These are phyloP conservation scores for Cordia subcordata DNA, from an alignment of 257 asterid species.

Conservation along the genomic window DNA sequence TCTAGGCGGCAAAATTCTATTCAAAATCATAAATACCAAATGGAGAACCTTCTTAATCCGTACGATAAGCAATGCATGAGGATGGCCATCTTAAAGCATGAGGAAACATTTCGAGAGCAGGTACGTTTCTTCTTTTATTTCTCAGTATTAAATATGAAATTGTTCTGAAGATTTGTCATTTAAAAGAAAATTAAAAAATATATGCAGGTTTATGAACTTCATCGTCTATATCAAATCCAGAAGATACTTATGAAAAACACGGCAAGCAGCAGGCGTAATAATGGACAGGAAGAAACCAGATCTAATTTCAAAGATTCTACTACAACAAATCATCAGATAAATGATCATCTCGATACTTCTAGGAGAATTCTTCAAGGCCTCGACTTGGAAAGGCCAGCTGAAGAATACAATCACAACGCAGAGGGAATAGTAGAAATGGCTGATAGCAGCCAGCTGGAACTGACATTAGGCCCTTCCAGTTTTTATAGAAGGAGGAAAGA, in stretches of 20 bases:
- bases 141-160: background rate
- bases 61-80: conserved; percentile 78
- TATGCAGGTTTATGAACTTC: conserved; percentile 75
- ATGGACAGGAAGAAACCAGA: conserved; percentile 12
- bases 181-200: too few species aligned
- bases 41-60: conserved; percentile 68
- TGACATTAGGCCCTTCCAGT: conserved; percentile 69
- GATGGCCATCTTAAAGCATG: conserved; percentile 91
- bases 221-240: conserved; percentile 76
- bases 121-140: conserved; percentile 19
- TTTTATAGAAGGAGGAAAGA: conserved; percentile 31
- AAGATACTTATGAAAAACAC: conserved; percentile 65
- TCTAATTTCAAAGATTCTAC: conserved; percentile 10
- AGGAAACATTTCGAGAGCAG: conserved; percentile 86
- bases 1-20: background rate
- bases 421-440: conserved; percentile 15
- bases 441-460: conserved; percentile 62
- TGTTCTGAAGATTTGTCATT: background rate
- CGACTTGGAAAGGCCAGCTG: conserved; percentile 30
- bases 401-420: conserved; percentile 13
- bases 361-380: conserved; percentile 16
- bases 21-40: conserved; percentile 13
- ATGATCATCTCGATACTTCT: conserved; percentile 2
- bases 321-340: conserved; percentile 14
- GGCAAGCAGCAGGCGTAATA: conserved; percentile 11